phyloP scores from a whole-genome alignment of 225 moss, liverwort and hornwort species.

The Lunularia cruciata region DNA sequence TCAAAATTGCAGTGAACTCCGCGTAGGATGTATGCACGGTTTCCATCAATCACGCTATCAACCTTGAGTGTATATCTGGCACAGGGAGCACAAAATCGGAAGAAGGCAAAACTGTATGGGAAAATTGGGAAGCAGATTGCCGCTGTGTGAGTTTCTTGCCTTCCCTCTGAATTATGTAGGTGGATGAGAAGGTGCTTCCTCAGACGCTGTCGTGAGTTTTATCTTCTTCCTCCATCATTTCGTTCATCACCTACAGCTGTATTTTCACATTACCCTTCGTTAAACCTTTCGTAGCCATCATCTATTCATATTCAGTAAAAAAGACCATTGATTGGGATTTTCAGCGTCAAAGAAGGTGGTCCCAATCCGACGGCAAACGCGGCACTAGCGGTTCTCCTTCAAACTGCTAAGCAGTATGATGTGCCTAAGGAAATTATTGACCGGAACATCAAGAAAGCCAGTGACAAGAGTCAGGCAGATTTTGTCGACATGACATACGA shows the following conservation, averaged over 20 bases:
- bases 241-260: too few relatives aligned
- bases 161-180: too few relatives aligned
- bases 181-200: too few relatives aligned
- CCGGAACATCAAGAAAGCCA: constrained; percentile 89
- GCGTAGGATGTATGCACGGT: not conserved
- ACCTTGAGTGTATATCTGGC: not conserved
- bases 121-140: constrained; percentile 94
- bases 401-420: constrained; percentile 87
- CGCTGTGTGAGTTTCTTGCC: constrained; percentile 46
- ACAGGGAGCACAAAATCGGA: constrained; percentile 91
- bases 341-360: constrained; percentile 83
- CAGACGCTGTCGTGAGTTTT: too few relatives aligned
- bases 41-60: not conserved
- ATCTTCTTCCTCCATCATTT: too few relatives aligned
- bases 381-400: constrained; percentile 65
- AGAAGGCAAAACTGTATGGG: constrained; percentile 94
- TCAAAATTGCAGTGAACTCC: not conserved
- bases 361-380: constrained; percentile 79
- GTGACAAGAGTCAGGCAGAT: constrained; percentile 93
- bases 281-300: too few relatives aligned
- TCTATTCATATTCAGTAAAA: too few relatives aligned
- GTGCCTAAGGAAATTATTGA: constrained; percentile 93
- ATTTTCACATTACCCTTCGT: too few relatives aligned
- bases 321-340: not conserved
- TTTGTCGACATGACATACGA: constrained; percentile 91